Evolutionary conservation across 371 early-diverging fungal genomes (phyloP).

Genomic region (Apophysomyces elegans): DNA sequence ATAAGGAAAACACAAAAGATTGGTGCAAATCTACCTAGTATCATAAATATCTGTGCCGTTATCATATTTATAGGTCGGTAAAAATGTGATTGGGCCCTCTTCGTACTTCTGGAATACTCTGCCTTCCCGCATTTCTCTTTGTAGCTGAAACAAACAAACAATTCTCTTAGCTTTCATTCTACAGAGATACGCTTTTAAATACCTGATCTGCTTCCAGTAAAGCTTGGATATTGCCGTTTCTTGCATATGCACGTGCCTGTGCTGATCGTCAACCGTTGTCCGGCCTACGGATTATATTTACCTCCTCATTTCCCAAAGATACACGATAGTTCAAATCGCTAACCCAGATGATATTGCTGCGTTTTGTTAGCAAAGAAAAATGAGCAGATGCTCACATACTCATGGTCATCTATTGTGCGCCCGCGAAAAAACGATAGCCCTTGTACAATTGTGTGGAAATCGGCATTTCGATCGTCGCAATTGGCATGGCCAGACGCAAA

Average conservation of each 20-base stretch:
- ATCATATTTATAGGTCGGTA: constrained; percentile 96
- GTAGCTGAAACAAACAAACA: constrained; percentile 65
- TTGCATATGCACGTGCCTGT: constrained; percentile 38
- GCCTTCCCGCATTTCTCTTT: constrained; percentile 63
- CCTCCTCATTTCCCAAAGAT: constrained; percentile 72
- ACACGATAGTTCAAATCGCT: constrained; percentile 94
- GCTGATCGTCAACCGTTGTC: constrained; percentile 4
- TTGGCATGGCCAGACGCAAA: constrained; percentile 87
- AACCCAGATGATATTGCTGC: constrained; percentile 81
- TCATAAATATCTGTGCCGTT: constrained; percentile 85
- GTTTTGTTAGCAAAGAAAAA: not conserved
- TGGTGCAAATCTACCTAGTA: constrained; percentile 58
- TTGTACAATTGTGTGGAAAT: constrained; percentile 80
- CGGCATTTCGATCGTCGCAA: constrained; percentile 83
- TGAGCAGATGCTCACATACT: constrained; percentile 47
- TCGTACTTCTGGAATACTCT: constrained; percentile 77
- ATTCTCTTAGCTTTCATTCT: constrained; percentile 2
- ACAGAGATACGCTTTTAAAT: constrained; percentile 1
- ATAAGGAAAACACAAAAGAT: not conserved
- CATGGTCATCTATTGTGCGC: constrained; percentile 70
- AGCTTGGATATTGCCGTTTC: constrained; percentile 44
- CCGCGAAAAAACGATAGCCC: constrained; percentile 77
- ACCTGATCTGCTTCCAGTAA: constrained; percentile 59
- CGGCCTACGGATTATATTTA: constrained; percentile 24
- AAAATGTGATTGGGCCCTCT: constrained; percentile 84